Percentiles rank a stretch among this genome's conserved stretches.
These are phyloP conservation scores for Solanum pinnatisectum DNA, from an alignment of 257 asterid species.

Conservation along the genomic window DNA sequence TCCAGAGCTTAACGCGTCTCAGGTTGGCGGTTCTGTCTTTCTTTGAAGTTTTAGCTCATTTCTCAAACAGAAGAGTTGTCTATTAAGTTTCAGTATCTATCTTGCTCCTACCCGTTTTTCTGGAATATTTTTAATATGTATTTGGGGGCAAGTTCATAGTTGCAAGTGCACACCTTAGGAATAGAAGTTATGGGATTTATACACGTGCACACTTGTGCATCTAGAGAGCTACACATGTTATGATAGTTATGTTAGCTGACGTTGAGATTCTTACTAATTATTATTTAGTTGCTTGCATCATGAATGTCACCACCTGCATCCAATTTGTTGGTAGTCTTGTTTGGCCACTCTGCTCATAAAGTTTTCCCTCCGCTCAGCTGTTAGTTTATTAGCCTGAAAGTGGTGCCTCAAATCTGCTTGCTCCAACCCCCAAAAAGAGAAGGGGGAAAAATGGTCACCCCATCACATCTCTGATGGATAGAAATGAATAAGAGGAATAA, in stretches of 20 bases:
- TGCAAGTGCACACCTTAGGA: neutral
- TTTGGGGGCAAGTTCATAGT: neutral
- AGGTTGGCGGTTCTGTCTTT: slow-evolving; percentile 27
- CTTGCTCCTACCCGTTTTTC: neutral
- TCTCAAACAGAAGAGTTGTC: neutral
- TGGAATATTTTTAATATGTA: neutral
- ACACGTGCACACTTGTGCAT: neutral
- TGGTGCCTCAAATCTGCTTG: neutral
- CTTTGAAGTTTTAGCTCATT: neutral
- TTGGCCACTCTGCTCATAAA: neutral
- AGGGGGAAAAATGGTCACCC: neutral
- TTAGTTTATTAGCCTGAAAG: neutral
- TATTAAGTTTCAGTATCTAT: neutral
- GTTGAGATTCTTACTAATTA: neutral
- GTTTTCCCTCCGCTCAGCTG: neutral
- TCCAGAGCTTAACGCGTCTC: slow-evolving; percentile 98
- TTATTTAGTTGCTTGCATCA: neutral
- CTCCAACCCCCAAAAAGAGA: neutral
- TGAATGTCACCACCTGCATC: neutral
- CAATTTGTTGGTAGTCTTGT: neutral
- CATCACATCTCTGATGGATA: neutral
- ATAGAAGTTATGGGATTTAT: neutral
- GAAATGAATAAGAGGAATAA: neutral
- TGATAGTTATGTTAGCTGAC: neutral
- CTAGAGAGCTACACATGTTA: neutral